These are phyloP conservation scores for Bonnemaisonia californica DNA, from an alignment of 31 red algal genomes.

Conservation along the genomic window DNA sequence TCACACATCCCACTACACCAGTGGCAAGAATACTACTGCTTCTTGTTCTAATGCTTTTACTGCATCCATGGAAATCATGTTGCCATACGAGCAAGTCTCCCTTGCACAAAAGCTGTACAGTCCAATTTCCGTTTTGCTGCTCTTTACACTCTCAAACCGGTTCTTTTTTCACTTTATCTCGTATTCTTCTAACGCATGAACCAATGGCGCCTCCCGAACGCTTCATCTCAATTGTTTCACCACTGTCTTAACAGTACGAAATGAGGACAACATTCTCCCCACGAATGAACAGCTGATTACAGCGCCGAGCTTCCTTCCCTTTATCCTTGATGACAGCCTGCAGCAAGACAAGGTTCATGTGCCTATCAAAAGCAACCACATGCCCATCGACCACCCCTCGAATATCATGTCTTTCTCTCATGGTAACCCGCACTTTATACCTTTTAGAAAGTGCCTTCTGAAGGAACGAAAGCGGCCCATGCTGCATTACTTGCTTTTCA, in stretches of 20 bases:
- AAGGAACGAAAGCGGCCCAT: slow-evolving; percentile 19
- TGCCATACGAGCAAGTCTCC: no score
- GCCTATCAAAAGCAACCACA: slow-evolving; percentile 47
- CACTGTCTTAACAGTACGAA: background rate
- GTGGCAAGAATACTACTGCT: no score
- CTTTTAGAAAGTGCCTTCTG: background rate
- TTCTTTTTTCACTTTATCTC: no score
- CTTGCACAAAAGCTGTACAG: no score
- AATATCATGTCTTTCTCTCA: slow-evolving; percentile 21
- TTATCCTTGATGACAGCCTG: slow-evolving; percentile 13
- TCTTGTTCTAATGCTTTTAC: no score
- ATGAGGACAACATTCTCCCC: slow-evolving; percentile 52
- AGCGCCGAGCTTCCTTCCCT: background rate
- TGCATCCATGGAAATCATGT: no score
- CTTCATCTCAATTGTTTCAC: background rate
- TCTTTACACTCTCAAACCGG: no score
- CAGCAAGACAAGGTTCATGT: slow-evolving; percentile 34
- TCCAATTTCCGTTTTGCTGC: no score
- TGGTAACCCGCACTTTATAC: background rate
- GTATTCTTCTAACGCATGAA: no score
- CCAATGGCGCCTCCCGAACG: background rate
- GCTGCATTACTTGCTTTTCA: background rate
- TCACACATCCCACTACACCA: no score
- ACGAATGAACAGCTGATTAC: slow-evolving; percentile 27
- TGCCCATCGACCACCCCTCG: slow-evolving; percentile 23